A percentile compares a stretch with the other conserved stretches of the same genome.
These are phyloP conservation scores for Grifola frondosa DNA, from an alignment of 1,284 basidiomycete genomes.

Conservation along the genomic window DNA sequence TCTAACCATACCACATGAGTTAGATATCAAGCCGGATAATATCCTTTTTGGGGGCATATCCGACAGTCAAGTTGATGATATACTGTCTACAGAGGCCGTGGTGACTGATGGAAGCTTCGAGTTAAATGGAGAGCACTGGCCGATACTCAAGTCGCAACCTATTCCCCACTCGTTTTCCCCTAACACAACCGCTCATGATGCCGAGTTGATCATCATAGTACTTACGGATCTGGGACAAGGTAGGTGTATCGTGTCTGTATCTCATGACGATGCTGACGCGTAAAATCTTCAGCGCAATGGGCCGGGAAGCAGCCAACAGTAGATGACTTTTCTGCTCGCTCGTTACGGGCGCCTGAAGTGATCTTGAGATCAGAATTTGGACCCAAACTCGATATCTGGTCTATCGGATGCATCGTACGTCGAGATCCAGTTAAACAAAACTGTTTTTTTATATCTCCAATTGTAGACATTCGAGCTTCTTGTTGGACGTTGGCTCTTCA, in stretches of 20 bases:
- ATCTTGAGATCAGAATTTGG: conserved; percentile 17
- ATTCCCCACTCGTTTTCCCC: conserved; percentile 7
- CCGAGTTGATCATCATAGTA: conserved; percentile 9
- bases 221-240: conserved; percentile 18
- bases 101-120: conserved; percentile 7
- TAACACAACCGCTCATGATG: conserved; percentile 9
- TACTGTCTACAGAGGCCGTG: conserved; percentile 3
- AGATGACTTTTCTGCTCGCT: conserved; percentile 10
- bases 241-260: neutral
- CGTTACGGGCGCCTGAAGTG: conserved; percentile 19
- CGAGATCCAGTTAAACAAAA: neutral
- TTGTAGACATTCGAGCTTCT: conserved; percentile 22
- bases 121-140: conserved; percentile 8
- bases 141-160: conserved; percentile 12
- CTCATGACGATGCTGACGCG: no score
- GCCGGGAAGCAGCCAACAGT: conserved; percentile 16
- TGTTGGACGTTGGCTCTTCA: conserved; percentile 21
- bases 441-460: neutral
- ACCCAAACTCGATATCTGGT: conserved; percentile 21
- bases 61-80: conserved; percentile 7
- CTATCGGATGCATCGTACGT: conserved; percentile 21
- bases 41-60: conserved; percentile 7
- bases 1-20: neutral
- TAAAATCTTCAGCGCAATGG: conserved; percentile 16
- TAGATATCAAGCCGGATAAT: conserved; percentile 21